Evolutionary conservation across 768 basidiomycete genomes (phyloP), one percentile per base, ranked within the genome.

Genomic region (Fibroporia radiculosa): DNA sequence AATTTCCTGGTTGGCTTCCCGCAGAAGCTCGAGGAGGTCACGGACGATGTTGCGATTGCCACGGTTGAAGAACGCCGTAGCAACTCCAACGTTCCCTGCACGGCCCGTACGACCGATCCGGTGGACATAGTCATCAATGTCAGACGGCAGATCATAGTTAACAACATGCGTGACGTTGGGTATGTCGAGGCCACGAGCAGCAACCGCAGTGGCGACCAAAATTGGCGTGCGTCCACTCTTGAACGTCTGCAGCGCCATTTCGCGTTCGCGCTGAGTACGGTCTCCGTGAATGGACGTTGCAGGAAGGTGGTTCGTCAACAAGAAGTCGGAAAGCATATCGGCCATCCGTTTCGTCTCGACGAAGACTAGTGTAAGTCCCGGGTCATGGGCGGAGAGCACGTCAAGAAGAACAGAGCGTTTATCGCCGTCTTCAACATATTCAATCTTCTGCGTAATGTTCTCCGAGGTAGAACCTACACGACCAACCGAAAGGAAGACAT

Each of bases 291-390:
- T 99, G 33, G 93, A 96, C 1, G 95, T 98, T 11, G 96, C 92
- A 23, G 84, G 82, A 50, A 96, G 77, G 57, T 76, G 67, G 67
- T 90, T 84, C 45, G 66, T 61, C 69, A 89, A 80, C 55, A 99
- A 73, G 76, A 93, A 99, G 61, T 96, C 96, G 59, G 92, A 96
- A 11, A 99, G 76, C 81, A 87, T 88, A 57, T 99, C 96, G 24
- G 96, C 96, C 93, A 97, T 98, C 52, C 95, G 80, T 72, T 99
- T 99, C 45, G 96, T 99, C 77, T 99, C 96, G 49, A 98, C 95
- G 64, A 99, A 99, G 57, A 99, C 83, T 41, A 99, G 81, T 14
- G 93, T 92, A 23, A 98, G 72, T 26, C 92, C 92, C 24, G 72
- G 76, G 45, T 70, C 66, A 52, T 92, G 82, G 26, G 90, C 87